Evolutionary conservation across 2,329 filamentous ascomycete species (phyloP).

Genomic region (Bimuria novae-zelandiae): DNA sequence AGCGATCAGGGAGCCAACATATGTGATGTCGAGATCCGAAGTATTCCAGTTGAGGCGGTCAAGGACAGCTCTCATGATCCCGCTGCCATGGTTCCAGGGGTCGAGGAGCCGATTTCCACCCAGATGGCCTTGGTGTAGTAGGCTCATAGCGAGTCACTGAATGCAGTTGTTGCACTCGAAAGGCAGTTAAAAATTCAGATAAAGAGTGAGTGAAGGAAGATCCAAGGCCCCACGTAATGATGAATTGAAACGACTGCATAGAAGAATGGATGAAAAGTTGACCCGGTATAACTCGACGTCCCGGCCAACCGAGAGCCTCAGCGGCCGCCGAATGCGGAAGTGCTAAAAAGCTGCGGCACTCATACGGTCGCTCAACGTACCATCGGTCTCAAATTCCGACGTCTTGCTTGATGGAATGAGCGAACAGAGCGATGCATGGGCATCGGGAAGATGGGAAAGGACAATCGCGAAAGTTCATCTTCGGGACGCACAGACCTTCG

Average conservation of each 20-base stretch:
- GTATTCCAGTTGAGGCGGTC: not conserved
- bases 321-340: not conserved
- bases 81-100: not conserved
- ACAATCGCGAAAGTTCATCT: not conserved
- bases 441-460: not conserved
- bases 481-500: not conserved
- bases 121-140: not conserved
- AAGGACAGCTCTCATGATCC: not conserved
- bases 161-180: too few species aligned
- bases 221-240: too few species aligned
- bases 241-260: too few species aligned
- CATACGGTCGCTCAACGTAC: not conserved
- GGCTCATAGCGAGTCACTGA: not conserved
- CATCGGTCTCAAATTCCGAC: too few species aligned
- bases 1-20: not conserved
- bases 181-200: too few species aligned
- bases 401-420: not conserved
- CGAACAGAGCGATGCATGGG: not conserved
- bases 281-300: too few species aligned
- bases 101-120: not conserved
- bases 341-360: not conserved
- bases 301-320: not conserved
- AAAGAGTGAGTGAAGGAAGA: too few species aligned
- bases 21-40: not conserved
- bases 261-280: too few species aligned